These are phyloP conservation scores for Leccinum solheimii DNA, from an alignment of 1,284 basidiomycete species.

Conservation along the genomic window DNA sequence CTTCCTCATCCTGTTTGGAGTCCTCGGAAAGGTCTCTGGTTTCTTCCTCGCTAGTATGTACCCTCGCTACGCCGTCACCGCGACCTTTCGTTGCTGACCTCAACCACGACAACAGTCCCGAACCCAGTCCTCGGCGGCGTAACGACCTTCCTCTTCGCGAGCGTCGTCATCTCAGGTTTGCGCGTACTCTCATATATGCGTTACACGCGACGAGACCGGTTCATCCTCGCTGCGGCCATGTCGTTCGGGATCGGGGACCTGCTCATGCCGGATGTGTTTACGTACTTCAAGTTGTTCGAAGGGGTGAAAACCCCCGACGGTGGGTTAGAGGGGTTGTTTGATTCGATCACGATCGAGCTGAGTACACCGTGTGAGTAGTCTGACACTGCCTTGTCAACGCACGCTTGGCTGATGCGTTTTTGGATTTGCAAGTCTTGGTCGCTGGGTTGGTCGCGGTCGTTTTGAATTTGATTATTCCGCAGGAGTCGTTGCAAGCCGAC, in stretches of 20 bases:
- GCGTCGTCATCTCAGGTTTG: constrained; percentile 39
- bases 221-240: constrained; percentile 72
- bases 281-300: constrained; percentile 70
- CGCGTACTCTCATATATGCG: constrained; percentile 57
- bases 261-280: constrained; percentile 60
- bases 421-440: no score
- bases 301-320: constrained; percentile 54
- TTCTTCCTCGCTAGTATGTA: constrained; percentile 69
- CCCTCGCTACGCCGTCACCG: neutral
- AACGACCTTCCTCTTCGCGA: constrained; percentile 75
- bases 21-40: constrained; percentile 79
- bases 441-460: no score
- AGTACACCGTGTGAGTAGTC: constrained; percentile 42
- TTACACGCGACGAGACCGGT: constrained; percentile 74
- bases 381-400: no score
- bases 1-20: constrained; percentile 72
- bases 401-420: no score
- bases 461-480: no score
- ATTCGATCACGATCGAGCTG: constrained; percentile 77
- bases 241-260: constrained; percentile 75
- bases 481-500: no score
- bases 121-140: constrained; percentile 82
- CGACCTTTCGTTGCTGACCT: neutral
- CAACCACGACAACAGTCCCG: constrained; percentile 39
- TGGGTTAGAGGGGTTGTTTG: constrained; percentile 70